Conservation (phyloP, 2,329 filamentous ascomycete genomes). For the Cladosporium phlei region DNA sequence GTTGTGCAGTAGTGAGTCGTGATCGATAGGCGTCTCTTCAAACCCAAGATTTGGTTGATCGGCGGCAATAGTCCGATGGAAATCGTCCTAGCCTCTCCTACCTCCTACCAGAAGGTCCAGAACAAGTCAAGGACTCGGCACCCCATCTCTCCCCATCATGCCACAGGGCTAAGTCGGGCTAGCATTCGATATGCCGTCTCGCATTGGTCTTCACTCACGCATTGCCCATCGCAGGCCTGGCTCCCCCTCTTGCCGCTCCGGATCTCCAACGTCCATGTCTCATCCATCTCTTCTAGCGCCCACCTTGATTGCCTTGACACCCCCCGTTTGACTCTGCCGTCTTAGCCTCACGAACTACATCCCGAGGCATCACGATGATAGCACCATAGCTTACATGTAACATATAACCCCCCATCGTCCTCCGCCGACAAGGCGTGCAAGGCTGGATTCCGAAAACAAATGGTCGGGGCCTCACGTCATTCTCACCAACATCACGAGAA, state of each 20-base stretch:
- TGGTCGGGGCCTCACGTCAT: conserved; percentile 10
- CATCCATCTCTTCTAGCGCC: conserved; percentile 1
- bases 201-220: conserved; percentile 12
- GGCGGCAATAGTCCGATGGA: conserved; percentile 3
- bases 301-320: background rate
- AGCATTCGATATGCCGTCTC: background rate
- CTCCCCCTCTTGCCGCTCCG: conserved; percentile 7
- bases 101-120: too few relatives aligned
- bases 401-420: too few relatives aligned
- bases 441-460: conserved; percentile 9
- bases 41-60: too few relatives aligned
- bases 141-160: conserved; percentile 9
- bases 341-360: too few relatives aligned
- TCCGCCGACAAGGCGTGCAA: too few relatives aligned
- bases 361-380: too few relatives aligned
- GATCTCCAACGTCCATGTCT: conserved; percentile 14
- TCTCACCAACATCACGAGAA: conserved; percentile 7
- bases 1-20: too few relatives aligned
- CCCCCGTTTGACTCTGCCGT: background rate
- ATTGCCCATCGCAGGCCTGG: too few relatives aligned
- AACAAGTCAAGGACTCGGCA: too few relatives aligned
- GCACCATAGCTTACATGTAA: too few relatives aligned
- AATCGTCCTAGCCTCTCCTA: too few relatives aligned
- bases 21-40: too few relatives aligned
- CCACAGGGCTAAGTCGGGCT: background rate